Evolutionary conservation across 208 protist genomes (phyloP), one percentile per base, ranked within the genome.

Genomic region (Leishmania gerbilli): DNA sequence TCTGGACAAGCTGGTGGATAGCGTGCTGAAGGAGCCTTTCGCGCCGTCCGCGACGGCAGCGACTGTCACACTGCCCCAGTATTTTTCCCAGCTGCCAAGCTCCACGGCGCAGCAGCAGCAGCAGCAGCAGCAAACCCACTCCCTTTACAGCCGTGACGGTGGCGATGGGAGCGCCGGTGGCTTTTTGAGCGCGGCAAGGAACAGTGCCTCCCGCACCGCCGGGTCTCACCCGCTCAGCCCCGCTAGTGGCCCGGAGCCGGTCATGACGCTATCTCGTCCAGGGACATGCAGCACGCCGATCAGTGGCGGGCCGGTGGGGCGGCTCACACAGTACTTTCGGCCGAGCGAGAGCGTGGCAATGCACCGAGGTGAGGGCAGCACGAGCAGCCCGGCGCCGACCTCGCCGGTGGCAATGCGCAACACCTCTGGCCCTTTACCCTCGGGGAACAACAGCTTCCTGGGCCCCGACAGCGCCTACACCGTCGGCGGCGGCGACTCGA

Each of bases 1-100:
- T 19, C 88, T 98, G 15, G 89, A 98, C 77, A 81, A 76, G 64
- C 84, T 98, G 51, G 95, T 98, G 4, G 91, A 97, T 74, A 83
- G 64, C 60, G 93, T 89, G 53, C 86, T 97, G 62, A 91, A 89
- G 71, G 89, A 94, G 71, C 85, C 79, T 37, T 24, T 74, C 37
- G 87, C 58, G 24, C 42, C 62, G 27, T 71, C 45, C 1, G 51
- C 56, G 40, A 58, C 65, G 8, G 60, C 67, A 42, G 56, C 53
- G 53, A 55, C 24, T 1, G 40, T 24, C 37, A 37, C 74, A 19
- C 40, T 21, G 7, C 53, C 53, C 31, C 74, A 24, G 37, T 45
- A 40, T 47, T n/a, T 34, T 13, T 11, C 34, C 3, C 72, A 76
- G 72, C 51, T 76, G 9, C 21, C 51, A 17, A 76, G 5, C 72